Conservation (phyloP, 179 eudicot genomes). For the Beta corolliflora region DNA sequence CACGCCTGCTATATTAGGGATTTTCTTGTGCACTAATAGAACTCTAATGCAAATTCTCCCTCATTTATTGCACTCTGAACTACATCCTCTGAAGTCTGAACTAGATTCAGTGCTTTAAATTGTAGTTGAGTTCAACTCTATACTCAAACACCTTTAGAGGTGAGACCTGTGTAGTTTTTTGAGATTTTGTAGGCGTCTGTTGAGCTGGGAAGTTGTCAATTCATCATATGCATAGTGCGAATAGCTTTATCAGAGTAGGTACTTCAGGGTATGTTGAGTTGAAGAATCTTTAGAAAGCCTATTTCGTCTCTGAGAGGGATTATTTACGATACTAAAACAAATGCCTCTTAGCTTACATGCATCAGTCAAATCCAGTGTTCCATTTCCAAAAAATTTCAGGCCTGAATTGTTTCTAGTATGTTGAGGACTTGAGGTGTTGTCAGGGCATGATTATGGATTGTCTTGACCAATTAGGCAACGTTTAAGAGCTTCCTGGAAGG, state of each 20-base stretch:
- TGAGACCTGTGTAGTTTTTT: neutral
- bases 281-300: neutral
- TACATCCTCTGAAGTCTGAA: neutral
- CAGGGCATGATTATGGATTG: slow-evolving; percentile 2
- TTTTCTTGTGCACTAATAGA: neutral
- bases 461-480: neutral
- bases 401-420: neutral
- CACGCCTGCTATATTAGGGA: neutral
- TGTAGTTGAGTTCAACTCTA: neutral
- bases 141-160: neutral
- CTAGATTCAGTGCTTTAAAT: neutral
- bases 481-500: neutral
- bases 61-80: neutral
- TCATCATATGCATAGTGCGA: neutral
- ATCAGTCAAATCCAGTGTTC: neutral
- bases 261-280: neutral
- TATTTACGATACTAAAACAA: neutral
- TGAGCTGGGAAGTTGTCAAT: neutral
- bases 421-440: neutral
- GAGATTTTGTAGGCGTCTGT: neutral
- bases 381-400: neutral
- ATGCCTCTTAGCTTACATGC: neutral
- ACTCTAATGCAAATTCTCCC: neutral
- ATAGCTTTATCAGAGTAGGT: neutral
- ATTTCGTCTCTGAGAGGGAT: neutral